Base-by-base conservation (phyloP, 2,329 filamentous ascomycete species). In the Talaromyces sp. region DNA sequence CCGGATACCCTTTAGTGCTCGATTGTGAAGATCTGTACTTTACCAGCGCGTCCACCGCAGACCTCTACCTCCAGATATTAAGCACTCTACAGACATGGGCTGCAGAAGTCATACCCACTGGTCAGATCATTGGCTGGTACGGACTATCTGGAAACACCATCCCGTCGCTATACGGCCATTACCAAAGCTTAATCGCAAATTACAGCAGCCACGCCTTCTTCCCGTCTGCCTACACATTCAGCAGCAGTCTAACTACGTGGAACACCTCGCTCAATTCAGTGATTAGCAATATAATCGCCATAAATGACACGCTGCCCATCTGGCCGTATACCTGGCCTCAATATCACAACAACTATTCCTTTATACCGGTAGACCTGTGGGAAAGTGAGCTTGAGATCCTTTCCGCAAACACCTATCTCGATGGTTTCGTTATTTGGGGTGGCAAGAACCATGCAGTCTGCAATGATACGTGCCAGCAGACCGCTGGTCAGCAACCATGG, bases 21-120 rank as follows among this genome's bases (percentile, higher is more conserved):
- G 57, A 60, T 39, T 60, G 57, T 24, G 57, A 60, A n/a, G 57
- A 60, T 35, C 39, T 60, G 22, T 60, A 60, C 39, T 60, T 60
- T n/a, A 60, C 39, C 27, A 22, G 2, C 9, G 9, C 14, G 7
- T 41, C 54, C 19, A 57, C 54, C 33, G 54, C 54, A 24, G 54
- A 57, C 41, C 22, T 57, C 9, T 41, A 57, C n/a, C 54, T 57
- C 2, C 35, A 57, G 37, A 57, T 57, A 57, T 13, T 57, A 13
- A 22, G n/a, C 22, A 19, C 54, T 3, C 24, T 57, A 19, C 54
- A 57, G 22, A 57, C 54, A 10, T 57, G 54, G 54, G 54, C 54
- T 41, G 54, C 54, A 27, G 54, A 57, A 19, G 54, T 57, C 24
- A 14, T 57, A 6, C 54, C 54, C 4, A 3, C n/a, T 19, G 54